Base-by-base conservation (phyloP, 352 stramenopile species). In the Globisporangium parvum region DNA sequence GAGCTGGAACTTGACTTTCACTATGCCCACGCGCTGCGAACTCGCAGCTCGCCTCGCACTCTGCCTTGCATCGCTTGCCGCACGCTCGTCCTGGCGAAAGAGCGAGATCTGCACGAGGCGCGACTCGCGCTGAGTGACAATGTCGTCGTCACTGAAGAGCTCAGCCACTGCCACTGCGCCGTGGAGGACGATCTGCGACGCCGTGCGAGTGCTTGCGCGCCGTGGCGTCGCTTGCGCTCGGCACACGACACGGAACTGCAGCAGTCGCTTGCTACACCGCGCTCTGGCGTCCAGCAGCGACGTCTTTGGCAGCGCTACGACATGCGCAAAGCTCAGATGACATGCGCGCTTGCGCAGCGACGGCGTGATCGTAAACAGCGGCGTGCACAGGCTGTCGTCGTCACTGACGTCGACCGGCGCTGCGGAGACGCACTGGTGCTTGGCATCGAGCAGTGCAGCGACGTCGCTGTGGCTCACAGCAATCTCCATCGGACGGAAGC, bases 401-500 rank as follows among this genome's bases (percentile, higher is more conserved):
- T 37, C 31, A 8, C 9, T 8, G 1, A 12, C 31, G 10, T 0
- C 15, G 2, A 12, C 4, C 26, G 17, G 12, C 8, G 9, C 6
- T 14, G 24, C 24, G 11, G 4, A 12, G 23, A 39, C 26, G 8
- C n/a, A 26, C 17, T 23, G 24, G 20, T 14, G 10, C 21, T 17
- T 12, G 59, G 8, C 21, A 37, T 47, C 17, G 47, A 70, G 52
- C 5, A 66, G 17, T 18, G 56, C 41, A 5, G 47, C 8, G 20
- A 74, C 53, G 26, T 82, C 54, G 46, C 63, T 64, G 40, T 84
- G 70, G 0, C 64, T 68, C 21, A 85, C 69, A 0, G 57, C 50
- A n/a, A 87, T 67, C 28, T 84, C 50, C 17, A 85, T 69, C 1
- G 77, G 74, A 47, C 63, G 71, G 47, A 78, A 84, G 17, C 77